Base-by-base conservation (phyloP, 192 early-diverging fungal genomes). In the Kickxella alabastrina region DNA sequence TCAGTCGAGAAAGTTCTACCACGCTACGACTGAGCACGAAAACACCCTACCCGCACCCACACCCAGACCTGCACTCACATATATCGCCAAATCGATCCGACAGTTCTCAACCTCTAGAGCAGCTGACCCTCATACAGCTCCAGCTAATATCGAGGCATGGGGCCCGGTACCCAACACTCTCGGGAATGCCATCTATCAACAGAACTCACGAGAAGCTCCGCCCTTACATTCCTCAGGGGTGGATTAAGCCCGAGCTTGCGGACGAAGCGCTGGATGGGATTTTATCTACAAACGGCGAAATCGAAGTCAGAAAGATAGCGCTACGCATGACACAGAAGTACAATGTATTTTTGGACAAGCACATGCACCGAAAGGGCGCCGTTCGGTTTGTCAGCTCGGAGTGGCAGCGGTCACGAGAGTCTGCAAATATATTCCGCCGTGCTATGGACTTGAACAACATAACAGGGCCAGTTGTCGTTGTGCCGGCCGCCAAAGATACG, bases 1-100 rank as follows among this genome's bases (percentile, higher is more conserved):
- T 5, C 7, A n/a, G 37, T 5, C 14, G 5, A 1, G 6, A 22
- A n/a, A 24, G 41, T 21, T 4, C 29, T 23, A 54, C 41, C 24
- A n/a, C 18, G 37, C 31, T 72, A 27, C 9, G 48, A 28, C 68
- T 74, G n/a, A 62, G 70, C 51, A 54, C 70, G 48, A 74, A 74
- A 28, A 17, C 55, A 10, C 59, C 70, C 3, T 74, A 74, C 29
- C 40, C 48, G 2, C 18, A 37, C 14, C 25, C 13, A n/a, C n/a
- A n/a, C n/a, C n/a, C n/a, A n/a, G n/a, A n/a, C n/a, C n/a, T n/a
- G n/a, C n/a, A n/a, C n/a, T n/a, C n/a, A n/a, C n/a, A n/a, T n/a
- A n/a, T n/a, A n/a, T 2, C 44, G 36, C 18, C 43, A 17, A 18
- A 56, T 42, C 27, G 49, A 24, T 13, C 61, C 35, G 61, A 66